A percentile compares a stretch with the other conserved stretches of the same genome.
phyloP scores from a whole-genome alignment of 164 flowering plant species.

The Akebia trifoliata region DNA sequence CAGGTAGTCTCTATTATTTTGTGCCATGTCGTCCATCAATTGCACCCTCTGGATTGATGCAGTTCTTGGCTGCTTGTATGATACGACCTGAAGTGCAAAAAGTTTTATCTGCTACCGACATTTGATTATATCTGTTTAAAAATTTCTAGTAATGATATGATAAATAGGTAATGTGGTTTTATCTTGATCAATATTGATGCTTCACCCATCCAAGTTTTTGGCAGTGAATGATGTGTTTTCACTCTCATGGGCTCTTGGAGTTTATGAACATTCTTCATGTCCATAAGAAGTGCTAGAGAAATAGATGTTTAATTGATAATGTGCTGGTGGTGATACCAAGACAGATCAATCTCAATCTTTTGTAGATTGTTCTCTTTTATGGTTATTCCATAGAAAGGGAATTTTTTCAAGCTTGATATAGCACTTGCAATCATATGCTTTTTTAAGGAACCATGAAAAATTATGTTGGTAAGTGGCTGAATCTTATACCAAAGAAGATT shows the following conservation, averaged over 20 bases:
- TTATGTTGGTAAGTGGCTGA: too few relatives aligned
- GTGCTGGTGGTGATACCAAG: neutral
- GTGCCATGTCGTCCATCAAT: neutral
- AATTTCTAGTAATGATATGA: too few relatives aligned
- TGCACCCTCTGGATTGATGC: neutral
- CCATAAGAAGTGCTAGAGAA: too few relatives aligned
- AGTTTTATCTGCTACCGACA: too few relatives aligned
- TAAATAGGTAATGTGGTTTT: too few relatives aligned
- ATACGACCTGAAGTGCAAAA: neutral
- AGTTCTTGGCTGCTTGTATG: neutral
- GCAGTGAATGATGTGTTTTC: neutral
- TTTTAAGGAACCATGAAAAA: too few relatives aligned
- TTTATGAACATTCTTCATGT: neutral
- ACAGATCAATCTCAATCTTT: too few relatives aligned
- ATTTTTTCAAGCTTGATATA: neutral
- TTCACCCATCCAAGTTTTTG: too few relatives aligned
- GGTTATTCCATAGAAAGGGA: neutral
- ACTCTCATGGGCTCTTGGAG: neutral
- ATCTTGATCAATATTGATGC: too few relatives aligned
- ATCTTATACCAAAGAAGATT: too few relatives aligned
- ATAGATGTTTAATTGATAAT: neutral
- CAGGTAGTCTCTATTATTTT: neutral
- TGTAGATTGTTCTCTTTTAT: neutral
- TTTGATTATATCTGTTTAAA: too few relatives aligned
- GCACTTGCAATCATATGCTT: too few relatives aligned